These are phyloP conservation scores for Calycina marina DNA, from an alignment of 2,329 filamentous ascomycete genomes.

Conservation along the genomic window DNA sequence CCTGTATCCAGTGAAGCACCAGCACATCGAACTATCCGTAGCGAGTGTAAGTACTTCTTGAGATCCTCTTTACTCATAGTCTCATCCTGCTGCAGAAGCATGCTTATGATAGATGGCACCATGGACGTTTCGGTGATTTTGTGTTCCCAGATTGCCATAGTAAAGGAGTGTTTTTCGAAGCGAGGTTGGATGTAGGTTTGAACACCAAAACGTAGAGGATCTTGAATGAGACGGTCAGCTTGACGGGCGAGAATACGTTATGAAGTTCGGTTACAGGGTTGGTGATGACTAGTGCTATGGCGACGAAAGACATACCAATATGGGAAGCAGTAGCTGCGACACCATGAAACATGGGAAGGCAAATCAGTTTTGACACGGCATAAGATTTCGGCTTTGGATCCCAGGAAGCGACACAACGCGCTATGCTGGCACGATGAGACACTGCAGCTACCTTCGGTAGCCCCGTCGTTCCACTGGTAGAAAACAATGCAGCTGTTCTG, in stretches of 20 bases:
- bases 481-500: conserved; percentile 26
- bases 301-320: conserved; percentile 26
- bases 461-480: conserved; percentile 43
- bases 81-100: conserved; percentile 34
- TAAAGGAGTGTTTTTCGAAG: conserved; percentile 59
- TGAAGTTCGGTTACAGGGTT: too few species aligned
- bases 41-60: conserved; percentile 24
- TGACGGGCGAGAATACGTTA: too few species aligned
- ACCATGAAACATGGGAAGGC: conserved; percentile 39
- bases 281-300: not conserved
- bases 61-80: not conserved
- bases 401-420: conserved; percentile 31
- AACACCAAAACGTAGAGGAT: conserved; percentile 46
- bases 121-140: conserved; percentile 50
- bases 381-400: conserved; percentile 7
- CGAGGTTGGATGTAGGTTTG: conserved; percentile 63
- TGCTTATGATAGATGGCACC: conserved; percentile 49
- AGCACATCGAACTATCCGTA: conserved; percentile 30
- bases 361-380: conserved; percentile 31
- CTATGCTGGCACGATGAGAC: conserved; percentile 15
- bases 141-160: conserved; percentile 50
- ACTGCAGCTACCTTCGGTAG: conserved; percentile 24
- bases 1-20: conserved; percentile 30
- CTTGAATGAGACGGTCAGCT: too few species aligned
- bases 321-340: conserved; percentile 70